Base-by-base conservation (phyloP, 192 early-diverging fungal genomes). In the Lunasporangiospora selenospora region DNA sequence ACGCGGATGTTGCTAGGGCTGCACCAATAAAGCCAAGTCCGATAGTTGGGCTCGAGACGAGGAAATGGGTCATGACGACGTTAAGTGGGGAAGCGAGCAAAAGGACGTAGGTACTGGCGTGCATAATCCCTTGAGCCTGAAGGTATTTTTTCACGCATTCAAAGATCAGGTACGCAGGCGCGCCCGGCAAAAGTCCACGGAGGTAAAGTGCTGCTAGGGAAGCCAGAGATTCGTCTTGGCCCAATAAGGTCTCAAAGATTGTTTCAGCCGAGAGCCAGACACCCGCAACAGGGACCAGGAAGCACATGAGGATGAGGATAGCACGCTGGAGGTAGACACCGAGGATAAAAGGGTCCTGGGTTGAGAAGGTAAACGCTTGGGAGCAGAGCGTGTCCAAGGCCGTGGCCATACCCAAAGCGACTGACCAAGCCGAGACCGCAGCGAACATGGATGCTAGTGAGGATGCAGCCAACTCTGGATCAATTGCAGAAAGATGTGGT, bases 81-180 rank as follows among this genome's bases (percentile, higher is more conserved):
- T 93, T 93, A 39, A 93, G 32, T 1, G 90, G 91, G 27, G 89
- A 47, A 4, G 85, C 85, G 38, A 88, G 64, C 18, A 87, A 47
- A 30, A 93, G 77, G 21, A 95, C 82, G 37, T 77, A 80, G 32
- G 93, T 91, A 31, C 80, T 83, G 0, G 89, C 91, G 23, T 88
- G 80, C 95, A 97, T 94, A 60, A 63, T 75, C 13, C 70, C 94
- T 79, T 97, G 95, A 3, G 88, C 86, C 59, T 95, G 92, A 23
- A 96, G 75, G 60, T 85, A 96, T 51, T 91, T 82, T 67, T 93
- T 91, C 36, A 94, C 57, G 58, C 89, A 90, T 59, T 96, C 94
- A 80, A 89, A 88, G 3, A 82, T 76, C 66, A 96, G 73, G 75
- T 78, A 85, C 9, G 93, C 87, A 45, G 89, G 83, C 36, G 87